A percentile compares a stretch with the other conserved stretches of the same genome.
Evolutionary conservation across 1,284 basidiomycete genomes (phyloP).

Genomic region (Cutaneotrichosporon sp.): DNA sequence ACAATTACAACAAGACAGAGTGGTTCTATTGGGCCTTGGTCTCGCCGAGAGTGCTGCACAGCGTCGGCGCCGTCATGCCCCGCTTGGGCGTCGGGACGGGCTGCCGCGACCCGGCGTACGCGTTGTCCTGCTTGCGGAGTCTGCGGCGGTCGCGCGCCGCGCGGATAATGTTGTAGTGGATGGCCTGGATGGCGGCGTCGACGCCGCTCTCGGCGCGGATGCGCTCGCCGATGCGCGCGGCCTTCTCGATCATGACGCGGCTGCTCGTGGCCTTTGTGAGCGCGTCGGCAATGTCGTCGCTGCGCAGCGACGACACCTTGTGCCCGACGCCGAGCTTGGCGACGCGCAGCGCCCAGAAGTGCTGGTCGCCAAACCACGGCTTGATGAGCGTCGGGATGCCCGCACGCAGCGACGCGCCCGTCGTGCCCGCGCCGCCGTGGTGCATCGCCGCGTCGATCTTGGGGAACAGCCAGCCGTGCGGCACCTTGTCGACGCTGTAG

Average conservation of each 20-base stretch:
- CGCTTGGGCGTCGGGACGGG: background rate
- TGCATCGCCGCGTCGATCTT: conserved; percentile 61
- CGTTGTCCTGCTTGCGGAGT: conserved; percentile 14
- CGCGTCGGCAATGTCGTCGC: conserved; percentile 60
- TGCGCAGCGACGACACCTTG: conserved; percentile 58
- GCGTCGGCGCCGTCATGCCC: background rate
- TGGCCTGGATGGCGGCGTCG: conserved; percentile 41
- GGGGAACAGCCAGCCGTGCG: conserved; percentile 80
- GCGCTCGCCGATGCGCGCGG: conserved; percentile 63
- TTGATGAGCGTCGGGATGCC: conserved; percentile 75
- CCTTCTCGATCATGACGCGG: conserved; percentile 66
- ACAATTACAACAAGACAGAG: no score
- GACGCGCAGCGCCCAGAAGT: conserved; percentile 70
- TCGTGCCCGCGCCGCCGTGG: conserved; percentile 73
- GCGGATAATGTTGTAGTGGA: conserved; percentile 40
- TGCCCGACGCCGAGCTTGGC: conserved; percentile 63
- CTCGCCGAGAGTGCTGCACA: background rate
- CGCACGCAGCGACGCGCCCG: conserved; percentile 66
- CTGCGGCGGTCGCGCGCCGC: conserved; percentile 32
- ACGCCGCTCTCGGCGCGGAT: conserved; percentile 60
- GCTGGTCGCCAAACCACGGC: conserved; percentile 70
- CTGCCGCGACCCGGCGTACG: conserved; percentile 1
- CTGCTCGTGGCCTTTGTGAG: conserved; percentile 61
- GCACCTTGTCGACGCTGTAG: conserved; percentile 64
- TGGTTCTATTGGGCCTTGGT: no score